Evolutionary conservation across 441 rosid genomes (phyloP), one percentile per base, ranked within the genome.

Genomic region (Erodium texanum): DNA sequence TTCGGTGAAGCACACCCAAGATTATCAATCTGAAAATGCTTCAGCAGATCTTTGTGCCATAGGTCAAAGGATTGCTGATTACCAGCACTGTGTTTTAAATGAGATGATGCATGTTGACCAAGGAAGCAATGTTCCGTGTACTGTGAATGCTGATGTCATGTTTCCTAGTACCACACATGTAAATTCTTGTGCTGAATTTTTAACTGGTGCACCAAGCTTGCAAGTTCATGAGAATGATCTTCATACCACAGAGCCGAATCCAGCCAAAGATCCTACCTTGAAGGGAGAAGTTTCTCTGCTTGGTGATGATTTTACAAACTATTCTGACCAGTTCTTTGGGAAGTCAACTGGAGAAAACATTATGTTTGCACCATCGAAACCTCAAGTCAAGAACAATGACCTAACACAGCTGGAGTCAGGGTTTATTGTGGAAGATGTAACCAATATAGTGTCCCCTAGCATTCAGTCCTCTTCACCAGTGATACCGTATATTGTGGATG

Each of bases 381-480:
- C 73, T 65, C 56, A 68, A 71, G 76, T 58, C 41, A 68, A 70
- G 74, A 77, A 75, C 59, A 36, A 67, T 68, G 73, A 65, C 75
- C 70, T 56, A 76, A 74, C 70, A 62, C 80, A 71, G 27, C 74
- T 56, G 48, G 78, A 72, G n/a, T 66, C 76, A 29, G 18, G 73
- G 7, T 52, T 54, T 34, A 62, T 54, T 54, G 56, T 71, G 54
- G 72, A 73, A 68, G 78, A 69, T 74, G 36, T 23, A 32, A 50
- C 68, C 19, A 45, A 29, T 65, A 68, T 58, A 45, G 20, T 64
- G 66, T 69, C 80, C 70, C 9, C 73, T 20, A 64, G 36, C 43
- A 65, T 23, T 76, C 74, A 73, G 69, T 68, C 79, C 69, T 78
- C 80, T 27, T 41, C 68, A 38, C 70, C 68, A 68, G 77, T 67